Percentiles rank a stretch among this genome's conserved stretches.
Evolutionary conservation across 2,329 filamentous ascomycete species (phyloP).

Genomic region (Basipetospora sp.): DNA sequence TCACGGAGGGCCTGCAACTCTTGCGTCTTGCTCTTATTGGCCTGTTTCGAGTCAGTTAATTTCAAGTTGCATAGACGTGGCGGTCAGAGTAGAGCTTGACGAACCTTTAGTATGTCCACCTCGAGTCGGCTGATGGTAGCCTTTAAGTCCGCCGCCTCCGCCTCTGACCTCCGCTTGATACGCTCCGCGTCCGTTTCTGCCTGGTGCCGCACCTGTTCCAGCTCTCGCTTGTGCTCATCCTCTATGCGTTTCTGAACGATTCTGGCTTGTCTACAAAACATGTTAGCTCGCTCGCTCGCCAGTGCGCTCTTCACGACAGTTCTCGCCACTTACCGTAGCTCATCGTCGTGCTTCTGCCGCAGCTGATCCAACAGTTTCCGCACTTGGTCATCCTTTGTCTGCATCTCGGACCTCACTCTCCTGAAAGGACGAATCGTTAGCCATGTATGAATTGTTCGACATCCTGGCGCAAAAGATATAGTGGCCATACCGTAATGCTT

Average conservation of each 20-base stretch:
- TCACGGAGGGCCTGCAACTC: constrained; percentile 42
- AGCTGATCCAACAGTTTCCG: constrained; percentile 14
- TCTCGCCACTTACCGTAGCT: constrained; percentile 5
- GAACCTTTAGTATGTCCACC: constrained; percentile 45
- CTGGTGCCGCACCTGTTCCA: constrained; percentile 23
- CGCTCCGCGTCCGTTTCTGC: constrained; percentile 35
- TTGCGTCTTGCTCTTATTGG: constrained; percentile 43
- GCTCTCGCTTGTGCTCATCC: constrained; percentile 13
- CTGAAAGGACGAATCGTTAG: neutral
- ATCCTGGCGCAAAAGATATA: too few relatives aligned
- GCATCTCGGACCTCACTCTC: constrained; percentile 11
- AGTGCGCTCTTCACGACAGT: too few relatives aligned
- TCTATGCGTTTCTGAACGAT: constrained; percentile 1
- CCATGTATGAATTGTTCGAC: too few relatives aligned
- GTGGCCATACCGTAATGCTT: constrained; percentile 41
- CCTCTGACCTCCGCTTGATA: constrained; percentile 35
- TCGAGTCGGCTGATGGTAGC: constrained; percentile 47
- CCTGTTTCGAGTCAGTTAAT: too few relatives aligned
- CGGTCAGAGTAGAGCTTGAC: constrained; percentile 4
- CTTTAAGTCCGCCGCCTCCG: constrained; percentile 48
- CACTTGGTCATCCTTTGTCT: constrained; percentile 2
- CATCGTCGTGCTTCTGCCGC: constrained; percentile 8
- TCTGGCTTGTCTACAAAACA: neutral
- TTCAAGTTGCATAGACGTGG: too few relatives aligned
- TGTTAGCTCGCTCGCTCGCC: neutral